Percentiles rank a stretch among this genome's conserved stretches.
Evolutionary conservation across 192 early-diverging fungal species (phyloP).

Genomic region (Backusella liffmaniae): DNA sequence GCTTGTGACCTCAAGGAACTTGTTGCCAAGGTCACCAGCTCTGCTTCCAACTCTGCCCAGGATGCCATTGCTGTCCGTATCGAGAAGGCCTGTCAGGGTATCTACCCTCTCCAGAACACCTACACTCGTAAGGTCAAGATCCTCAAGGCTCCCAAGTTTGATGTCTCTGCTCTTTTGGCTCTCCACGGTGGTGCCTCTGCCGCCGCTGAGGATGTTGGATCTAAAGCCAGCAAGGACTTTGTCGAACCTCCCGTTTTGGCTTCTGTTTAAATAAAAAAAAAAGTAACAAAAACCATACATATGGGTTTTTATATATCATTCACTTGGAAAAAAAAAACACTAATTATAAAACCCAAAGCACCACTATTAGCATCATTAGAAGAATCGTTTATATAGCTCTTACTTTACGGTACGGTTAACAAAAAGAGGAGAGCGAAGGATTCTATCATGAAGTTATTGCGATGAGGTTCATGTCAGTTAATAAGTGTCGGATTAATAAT

Average conservation of each 20-base stretch:
- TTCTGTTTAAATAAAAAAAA: conserved; percentile 6
- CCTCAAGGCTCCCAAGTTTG: conserved; percentile 95
- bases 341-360: too few species aligned
- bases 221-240: conserved; percentile 70
- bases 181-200: conserved; percentile 85
- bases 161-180: conserved; percentile 93
- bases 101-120: conserved; percentile 98
- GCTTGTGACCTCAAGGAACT: conserved; percentile 93
- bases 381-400: background rate
- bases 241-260: conserved; percentile 75
- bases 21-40: conserved; percentile 91
- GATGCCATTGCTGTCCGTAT: conserved; percentile 98
- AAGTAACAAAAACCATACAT: background rate
- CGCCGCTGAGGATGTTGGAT: conserved; percentile 79
- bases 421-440: background rate
- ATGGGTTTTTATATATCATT: background rate
- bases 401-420: too few species aligned
- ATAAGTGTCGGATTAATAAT: too few species aligned
- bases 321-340: background rate
- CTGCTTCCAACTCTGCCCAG: conserved; percentile 37
- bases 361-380: background rate
- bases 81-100: conserved; percentile 92
- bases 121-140: conserved; percentile 99
- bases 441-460: too few species aligned
- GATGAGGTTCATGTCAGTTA: too few species aligned